Conservation (phyloP, 306 rosid genomes). For the Prinsepia uniflora region DNA sequence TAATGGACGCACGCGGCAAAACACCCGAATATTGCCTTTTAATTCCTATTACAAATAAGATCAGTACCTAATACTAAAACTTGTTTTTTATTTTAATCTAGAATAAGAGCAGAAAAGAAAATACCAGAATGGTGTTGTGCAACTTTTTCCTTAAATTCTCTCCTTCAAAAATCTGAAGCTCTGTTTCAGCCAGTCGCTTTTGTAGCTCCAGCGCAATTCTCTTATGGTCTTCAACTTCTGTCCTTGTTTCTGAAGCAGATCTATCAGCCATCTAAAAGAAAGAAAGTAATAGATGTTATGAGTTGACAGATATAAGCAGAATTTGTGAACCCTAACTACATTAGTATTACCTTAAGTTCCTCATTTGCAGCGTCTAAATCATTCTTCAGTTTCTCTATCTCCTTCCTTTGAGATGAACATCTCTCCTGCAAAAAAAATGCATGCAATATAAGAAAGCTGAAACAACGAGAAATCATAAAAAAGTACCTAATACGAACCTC, state of each 20-base stretch:
- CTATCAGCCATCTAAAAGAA: slow-evolving; percentile 51
- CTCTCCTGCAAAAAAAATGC: slow-evolving; percentile 46
- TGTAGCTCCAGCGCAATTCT: slow-evolving; percentile 46
- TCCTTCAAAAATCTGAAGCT: slow-evolving; percentile 66
- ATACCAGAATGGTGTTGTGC: slow-evolving; percentile 88
- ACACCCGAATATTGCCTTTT: slow-evolving; percentile 93
- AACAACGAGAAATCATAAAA: background rate
- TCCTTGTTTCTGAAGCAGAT: slow-evolving; percentile 55
- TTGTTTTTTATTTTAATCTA: slow-evolving; percentile 1
- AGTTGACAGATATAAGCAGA: background rate
- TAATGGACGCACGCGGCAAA: slow-evolving; percentile 89
- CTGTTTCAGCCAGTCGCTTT: slow-evolving; percentile 59
- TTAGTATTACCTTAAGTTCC: slow-evolving; percentile 52
- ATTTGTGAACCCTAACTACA: slow-evolving; percentile 5
- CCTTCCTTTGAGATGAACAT: slow-evolving; percentile 72
- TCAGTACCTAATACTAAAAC: slow-evolving; percentile 4
- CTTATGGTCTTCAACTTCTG: slow-evolving; percentile 59
- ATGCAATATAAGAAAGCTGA: slow-evolving; percentile 11
- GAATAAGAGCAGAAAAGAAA: background rate
- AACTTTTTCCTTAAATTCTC: slow-evolving; percentile 73
- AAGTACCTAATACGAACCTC: slow-evolving; percentile 47
- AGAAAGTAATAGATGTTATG: background rate
- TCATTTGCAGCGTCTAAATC: slow-evolving; percentile 58
- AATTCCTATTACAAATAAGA: slow-evolving; percentile 50
- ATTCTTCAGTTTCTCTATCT: slow-evolving; percentile 44